phyloP scores from a whole-genome alignment of 768 basidiomycete genomes.

The Cystobasidium onofrii region DNA sequence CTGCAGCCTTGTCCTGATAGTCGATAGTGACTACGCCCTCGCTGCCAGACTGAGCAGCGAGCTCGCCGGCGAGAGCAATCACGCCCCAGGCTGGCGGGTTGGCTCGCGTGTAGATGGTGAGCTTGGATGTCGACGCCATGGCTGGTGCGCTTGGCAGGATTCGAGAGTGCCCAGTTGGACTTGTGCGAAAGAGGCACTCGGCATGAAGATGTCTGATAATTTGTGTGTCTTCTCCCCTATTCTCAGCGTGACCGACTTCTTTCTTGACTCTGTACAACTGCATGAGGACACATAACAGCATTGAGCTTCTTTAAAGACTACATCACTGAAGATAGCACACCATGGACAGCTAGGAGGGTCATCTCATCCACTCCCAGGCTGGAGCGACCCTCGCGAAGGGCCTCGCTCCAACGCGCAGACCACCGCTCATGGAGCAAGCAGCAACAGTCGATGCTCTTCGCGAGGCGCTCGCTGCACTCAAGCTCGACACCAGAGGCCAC shows the following conservation, averaged over 20 bases:
- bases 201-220: background rate
- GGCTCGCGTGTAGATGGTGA: slow-evolving; percentile 24
- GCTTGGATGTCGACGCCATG: slow-evolving; percentile 28
- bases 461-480: slow-evolving; percentile 41
- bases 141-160: background rate
- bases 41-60: background rate
- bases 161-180: background rate
- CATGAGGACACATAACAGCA: too few relatives aligned
- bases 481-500: slow-evolving; percentile 46
- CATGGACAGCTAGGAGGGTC: background rate
- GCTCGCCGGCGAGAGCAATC: slow-evolving; percentile 18
- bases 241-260: too few relatives aligned
- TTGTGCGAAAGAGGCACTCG: background rate
- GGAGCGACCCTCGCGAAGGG: background rate
- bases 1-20: slow-evolving; percentile 17
- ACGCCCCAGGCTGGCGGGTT: slow-evolving; percentile 12
- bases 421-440: slow-evolving; percentile 7
- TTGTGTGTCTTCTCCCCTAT: background rate
- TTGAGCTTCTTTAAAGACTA: too few relatives aligned
- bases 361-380: background rate
- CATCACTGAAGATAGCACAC: too few relatives aligned
- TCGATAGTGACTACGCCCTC: slow-evolving; percentile 21
- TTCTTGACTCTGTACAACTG: too few relatives aligned
- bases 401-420: background rate
- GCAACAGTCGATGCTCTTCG: slow-evolving; percentile 42